Conservation (phyloP, 2,329 filamentous ascomycete species). For the Aspergillus ibericus region DNA sequence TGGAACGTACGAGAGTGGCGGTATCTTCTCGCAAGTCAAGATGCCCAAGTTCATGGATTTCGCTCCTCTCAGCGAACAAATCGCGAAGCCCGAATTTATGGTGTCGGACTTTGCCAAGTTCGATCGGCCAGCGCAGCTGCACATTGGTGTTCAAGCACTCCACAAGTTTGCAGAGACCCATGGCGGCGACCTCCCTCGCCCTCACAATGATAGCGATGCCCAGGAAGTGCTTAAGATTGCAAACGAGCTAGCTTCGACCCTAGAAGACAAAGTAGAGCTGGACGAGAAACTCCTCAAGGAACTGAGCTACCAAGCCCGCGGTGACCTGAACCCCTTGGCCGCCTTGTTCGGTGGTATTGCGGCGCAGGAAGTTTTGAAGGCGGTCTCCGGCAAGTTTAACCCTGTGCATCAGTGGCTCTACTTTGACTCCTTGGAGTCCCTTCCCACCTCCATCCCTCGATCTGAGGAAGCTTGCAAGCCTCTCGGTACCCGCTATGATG, state of each 20-base stretch:
- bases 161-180: slow-evolving; percentile 79
- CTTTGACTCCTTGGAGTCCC: slow-evolving; percentile 95
- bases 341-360: slow-evolving; percentile 92
- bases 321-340: slow-evolving; percentile 87
- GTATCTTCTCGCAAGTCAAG: slow-evolving; percentile 93
- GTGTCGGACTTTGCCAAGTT: slow-evolving; percentile 98
- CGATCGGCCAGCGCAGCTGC: slow-evolving; percentile 87
- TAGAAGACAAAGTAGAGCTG: slow-evolving; percentile 74
- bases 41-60: slow-evolving; percentile 95
- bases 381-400: slow-evolving; percentile 95
- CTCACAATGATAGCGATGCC: slow-evolving; percentile 84
- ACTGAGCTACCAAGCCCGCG: slow-evolving; percentile 88
- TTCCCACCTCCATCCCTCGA: slow-evolving; percentile 72
- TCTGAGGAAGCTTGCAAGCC: slow-evolving; percentile 88
- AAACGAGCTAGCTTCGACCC: slow-evolving; percentile 66
- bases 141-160: slow-evolving; percentile 88
- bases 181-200: slow-evolving; percentile 69
- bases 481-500: slow-evolving; percentile 82
- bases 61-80: slow-evolving; percentile 72
- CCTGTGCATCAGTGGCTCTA: slow-evolving; percentile 97
- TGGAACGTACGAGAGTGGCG: slow-evolving; percentile 83
- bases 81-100: slow-evolving; percentile 85
- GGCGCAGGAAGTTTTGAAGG: slow-evolving; percentile 93
- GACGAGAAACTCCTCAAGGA: slow-evolving; percentile 92
- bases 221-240: slow-evolving; percentile 72